These are phyloP conservation scores for Cantharellus anzutake DNA, from an alignment of 768 basidiomycete species.

Conservation along the genomic window DNA sequence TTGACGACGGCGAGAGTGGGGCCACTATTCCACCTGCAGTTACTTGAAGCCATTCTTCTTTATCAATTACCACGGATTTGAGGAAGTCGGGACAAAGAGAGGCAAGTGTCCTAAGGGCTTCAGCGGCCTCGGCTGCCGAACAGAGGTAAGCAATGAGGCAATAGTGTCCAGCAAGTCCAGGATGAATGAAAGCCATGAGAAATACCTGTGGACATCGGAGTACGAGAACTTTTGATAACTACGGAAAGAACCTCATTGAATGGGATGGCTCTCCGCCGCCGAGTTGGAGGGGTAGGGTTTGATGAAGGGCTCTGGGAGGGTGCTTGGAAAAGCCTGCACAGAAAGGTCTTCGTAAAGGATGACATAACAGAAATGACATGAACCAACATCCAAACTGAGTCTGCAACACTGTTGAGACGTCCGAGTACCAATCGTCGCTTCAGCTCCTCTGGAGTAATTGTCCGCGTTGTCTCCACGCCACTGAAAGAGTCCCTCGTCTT, in stretches of 20 bases:
- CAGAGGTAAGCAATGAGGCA: not conserved
- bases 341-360: not conserved
- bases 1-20: constrained; percentile 1
- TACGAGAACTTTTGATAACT: constrained; percentile 7
- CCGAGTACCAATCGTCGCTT: constrained; percentile 58
- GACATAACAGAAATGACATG: not conserved
- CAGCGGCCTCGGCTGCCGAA: constrained; percentile 4
- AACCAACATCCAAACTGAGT: constrained; percentile 75
- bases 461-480: constrained; percentile 48
- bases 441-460: constrained; percentile 61
- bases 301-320: not conserved
- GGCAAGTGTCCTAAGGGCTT: constrained; percentile 4
- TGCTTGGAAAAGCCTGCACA: not conserved
- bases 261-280: constrained; percentile 3
- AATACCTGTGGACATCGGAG: constrained; percentile 6
- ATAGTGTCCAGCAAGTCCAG: not conserved
- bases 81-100: constrained; percentile 5
- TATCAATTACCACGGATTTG: constrained; percentile 3
- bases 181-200: not conserved
- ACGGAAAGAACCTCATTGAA: constrained; percentile 6
- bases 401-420: constrained; percentile 61
- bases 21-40: not conserved
- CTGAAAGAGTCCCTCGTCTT: constrained; percentile 16
- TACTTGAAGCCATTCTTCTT: constrained; percentile 7
- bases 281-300: constrained; percentile 4